Conservation (phyloP, 2,329 filamentous ascomycete species). For the Verticillium alfalfae region DNA sequence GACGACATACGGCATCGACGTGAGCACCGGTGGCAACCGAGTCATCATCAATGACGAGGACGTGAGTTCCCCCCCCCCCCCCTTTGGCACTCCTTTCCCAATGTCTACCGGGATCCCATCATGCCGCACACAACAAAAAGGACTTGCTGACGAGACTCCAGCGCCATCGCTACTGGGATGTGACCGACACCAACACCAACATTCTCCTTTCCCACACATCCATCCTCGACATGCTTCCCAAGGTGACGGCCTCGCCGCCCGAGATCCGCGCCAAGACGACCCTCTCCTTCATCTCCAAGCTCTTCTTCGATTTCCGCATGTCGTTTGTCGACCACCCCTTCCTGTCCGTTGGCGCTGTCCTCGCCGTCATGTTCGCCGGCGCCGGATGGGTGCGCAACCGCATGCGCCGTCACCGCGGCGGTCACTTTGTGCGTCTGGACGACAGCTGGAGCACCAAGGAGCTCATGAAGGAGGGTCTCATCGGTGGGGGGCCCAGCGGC, state of each 20-base stretch:
- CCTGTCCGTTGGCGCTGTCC: slow-evolving; percentile 50
- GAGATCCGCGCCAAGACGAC: slow-evolving; percentile 74
- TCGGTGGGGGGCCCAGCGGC: slow-evolving; percentile 43
- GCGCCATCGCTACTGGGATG: slow-evolving; percentile 95
- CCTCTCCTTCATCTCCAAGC: slow-evolving; percentile 64
- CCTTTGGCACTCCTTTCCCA: not conserved
- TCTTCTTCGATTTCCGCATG: slow-evolving; percentile 62
- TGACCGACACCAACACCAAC: slow-evolving; percentile 78
- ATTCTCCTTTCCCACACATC: slow-evolving; percentile 87
- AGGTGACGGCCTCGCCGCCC: slow-evolving; percentile 62
- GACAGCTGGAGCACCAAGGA: slow-evolving; percentile 45
- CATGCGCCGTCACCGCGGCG: slow-evolving; percentile 46
- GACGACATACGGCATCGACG: slow-evolving; percentile 89
- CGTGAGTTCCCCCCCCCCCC: slow-evolving; percentile 47
- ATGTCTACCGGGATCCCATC: no score
- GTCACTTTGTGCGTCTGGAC: slow-evolving; percentile 55
- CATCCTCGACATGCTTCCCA: slow-evolving; percentile 79
- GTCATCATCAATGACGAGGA: slow-evolving; percentile 97
- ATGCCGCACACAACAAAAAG: not conserved
- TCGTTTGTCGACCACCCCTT: slow-evolving; percentile 55
- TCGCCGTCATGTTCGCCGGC: slow-evolving; percentile 48
- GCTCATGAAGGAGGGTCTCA: slow-evolving; percentile 60
- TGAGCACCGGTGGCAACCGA: slow-evolving; percentile 81
- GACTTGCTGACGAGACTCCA: slow-evolving; percentile 36
- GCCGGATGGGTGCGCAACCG: slow-evolving; percentile 50